Evolutionary conservation across 2,329 filamentous ascomycete genomes (phyloP).

Genomic region (Dactylellina cionopaga): DNA sequence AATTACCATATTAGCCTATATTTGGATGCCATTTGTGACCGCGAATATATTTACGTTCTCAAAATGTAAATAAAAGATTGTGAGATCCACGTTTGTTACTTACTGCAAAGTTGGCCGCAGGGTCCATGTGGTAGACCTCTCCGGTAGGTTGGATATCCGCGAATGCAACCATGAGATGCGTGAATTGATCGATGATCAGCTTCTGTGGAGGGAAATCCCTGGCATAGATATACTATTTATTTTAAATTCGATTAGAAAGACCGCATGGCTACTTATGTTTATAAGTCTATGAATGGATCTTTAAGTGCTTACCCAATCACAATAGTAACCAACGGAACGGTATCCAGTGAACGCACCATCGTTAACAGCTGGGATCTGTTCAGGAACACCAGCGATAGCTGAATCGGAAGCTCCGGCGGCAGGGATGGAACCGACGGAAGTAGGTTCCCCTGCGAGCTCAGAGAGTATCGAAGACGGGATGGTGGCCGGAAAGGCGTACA

Average conservation of each 20-base stretch:
- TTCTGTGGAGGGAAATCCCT: constrained; percentile 87
- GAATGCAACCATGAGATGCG: constrained; percentile 78
- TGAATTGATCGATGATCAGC: constrained; percentile 81
- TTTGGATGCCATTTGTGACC: neutral
- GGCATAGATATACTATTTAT: constrained; percentile 77
- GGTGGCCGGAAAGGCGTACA: constrained; percentile 6
- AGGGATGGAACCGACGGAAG: too few species aligned
- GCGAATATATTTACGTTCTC: too few species aligned
- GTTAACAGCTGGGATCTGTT: neutral
- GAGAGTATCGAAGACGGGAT: constrained; percentile 9
- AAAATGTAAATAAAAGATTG: too few species aligned
- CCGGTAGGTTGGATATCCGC: neutral
- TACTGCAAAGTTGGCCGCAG: neutral
- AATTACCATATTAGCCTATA: neutral
- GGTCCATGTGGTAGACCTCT: neutral
- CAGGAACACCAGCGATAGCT: neutral
- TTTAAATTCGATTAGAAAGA: neutral
- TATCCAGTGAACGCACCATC: constrained; percentile 17
- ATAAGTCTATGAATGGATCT: too few species aligned
- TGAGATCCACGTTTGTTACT: too few species aligned
- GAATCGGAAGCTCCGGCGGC: too few species aligned
- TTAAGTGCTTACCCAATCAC: constrained; percentile 21
- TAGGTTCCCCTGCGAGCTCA: neutral
- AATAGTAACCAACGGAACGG: constrained; percentile 34
- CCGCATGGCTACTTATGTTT: neutral